These are phyloP conservation scores for Hypericum androsaemum DNA, from an alignment of 345 rosid species.

Conservation along the genomic window DNA sequence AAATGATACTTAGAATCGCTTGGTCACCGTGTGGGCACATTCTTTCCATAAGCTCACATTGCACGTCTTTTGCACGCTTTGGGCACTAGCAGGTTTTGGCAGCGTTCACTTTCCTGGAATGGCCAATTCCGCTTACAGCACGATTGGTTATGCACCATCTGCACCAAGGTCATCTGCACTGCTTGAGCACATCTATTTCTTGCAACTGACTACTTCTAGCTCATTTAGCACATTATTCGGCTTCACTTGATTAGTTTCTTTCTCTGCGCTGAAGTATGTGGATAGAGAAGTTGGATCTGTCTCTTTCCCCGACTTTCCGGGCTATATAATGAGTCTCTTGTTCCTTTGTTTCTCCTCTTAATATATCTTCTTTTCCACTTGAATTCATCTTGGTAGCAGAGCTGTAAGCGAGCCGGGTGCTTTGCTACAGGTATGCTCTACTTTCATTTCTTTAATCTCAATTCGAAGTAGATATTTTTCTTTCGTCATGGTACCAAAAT, in stretches of 20 bases:
- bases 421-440: slow-evolving; percentile 38
- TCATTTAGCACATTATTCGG: slow-evolving; percentile 30
- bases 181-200: slow-evolving; percentile 54
- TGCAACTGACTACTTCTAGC: slow-evolving; percentile 25
- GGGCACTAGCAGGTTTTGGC: slow-evolving; percentile 97
- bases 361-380: slow-evolving; percentile 27
- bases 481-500: too few relatives aligned
- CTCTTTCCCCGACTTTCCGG: neutral
- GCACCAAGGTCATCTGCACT: slow-evolving; percentile 94
- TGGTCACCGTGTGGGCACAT: slow-evolving; percentile 46
- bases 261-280: slow-evolving; percentile 30
- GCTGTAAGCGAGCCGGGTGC: slow-evolving; percentile 28
- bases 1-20: slow-evolving; percentile 27
- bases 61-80: slow-evolving; percentile 87
- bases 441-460: slow-evolving; percentile 3
- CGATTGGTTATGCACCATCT: slow-evolving; percentile 71
- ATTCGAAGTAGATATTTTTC: slow-evolving; percentile 2
- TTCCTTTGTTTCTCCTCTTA: slow-evolving; percentile 12
- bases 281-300: slow-evolving; percentile 14
- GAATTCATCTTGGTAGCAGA: slow-evolving; percentile 35
- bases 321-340: slow-evolving; percentile 11
- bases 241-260: slow-evolving; percentile 16
- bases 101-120: slow-evolving; percentile 85
- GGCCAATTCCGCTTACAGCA: slow-evolving; percentile 81
- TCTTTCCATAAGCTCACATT: slow-evolving; percentile 66